These are phyloP conservation scores for Blastobotrys aristatus DNA, from an alignment of 1,139 yeast species.

Conservation along the genomic window DNA sequence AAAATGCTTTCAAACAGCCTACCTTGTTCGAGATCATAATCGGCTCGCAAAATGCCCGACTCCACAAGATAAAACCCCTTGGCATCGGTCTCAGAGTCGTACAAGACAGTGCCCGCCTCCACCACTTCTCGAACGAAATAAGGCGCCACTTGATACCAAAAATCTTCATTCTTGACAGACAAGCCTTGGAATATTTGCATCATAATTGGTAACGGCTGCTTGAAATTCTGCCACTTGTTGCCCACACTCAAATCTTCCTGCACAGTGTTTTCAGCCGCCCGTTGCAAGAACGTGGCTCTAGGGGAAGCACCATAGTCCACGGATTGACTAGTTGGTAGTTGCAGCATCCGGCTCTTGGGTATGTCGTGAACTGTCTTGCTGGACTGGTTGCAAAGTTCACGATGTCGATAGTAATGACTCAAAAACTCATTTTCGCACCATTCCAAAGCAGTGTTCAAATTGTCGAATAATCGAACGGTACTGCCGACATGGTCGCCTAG, in stretches of 20 bases:
- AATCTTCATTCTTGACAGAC: constrained; percentile 53
- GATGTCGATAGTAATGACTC: constrained; percentile 51
- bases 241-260: constrained; percentile 32
- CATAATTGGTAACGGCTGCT: constrained; percentile 64
- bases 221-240: constrained; percentile 31
- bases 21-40: constrained; percentile 49
- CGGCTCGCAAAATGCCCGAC: constrained; percentile 68
- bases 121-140: constrained; percentile 49
- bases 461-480: constrained; percentile 56
- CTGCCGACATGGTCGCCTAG: constrained; percentile 18
- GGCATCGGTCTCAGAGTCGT: constrained; percentile 31
- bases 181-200: constrained; percentile 68
- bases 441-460: constrained; percentile 82
- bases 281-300: constrained; percentile 53
- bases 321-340: constrained; percentile 2
- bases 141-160: constrained; percentile 57
- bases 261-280: constrained; percentile 57
- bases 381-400: constrained; percentile 21
- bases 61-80: constrained; percentile 61
- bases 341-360: constrained; percentile 6
- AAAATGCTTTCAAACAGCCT: constrained; percentile 70
- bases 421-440: constrained; percentile 95
- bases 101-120: constrained; percentile 42
- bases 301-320: constrained; percentile 47
- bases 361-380: constrained; percentile 13